Conservation (phyloP, 148 eudicot species). For the Heliosperma pusillum region DNA sequence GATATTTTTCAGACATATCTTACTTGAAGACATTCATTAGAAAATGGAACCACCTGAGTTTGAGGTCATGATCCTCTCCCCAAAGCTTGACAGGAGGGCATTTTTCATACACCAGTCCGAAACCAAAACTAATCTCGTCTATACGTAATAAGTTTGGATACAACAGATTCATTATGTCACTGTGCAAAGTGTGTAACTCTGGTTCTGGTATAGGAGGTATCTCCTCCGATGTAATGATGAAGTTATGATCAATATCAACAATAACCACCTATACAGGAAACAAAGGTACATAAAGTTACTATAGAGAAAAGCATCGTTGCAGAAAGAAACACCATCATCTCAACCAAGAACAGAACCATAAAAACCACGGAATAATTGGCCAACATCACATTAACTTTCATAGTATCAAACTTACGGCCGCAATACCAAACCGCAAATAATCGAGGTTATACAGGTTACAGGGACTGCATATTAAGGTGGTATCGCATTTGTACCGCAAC, state of each 20-base stretch:
- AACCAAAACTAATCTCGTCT: constrained; percentile 22
- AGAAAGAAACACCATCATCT: neutral
- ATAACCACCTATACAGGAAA: constrained; percentile 19
- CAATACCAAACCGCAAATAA: too few relatives aligned
- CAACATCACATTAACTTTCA: neutral
- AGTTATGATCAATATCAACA: constrained; percentile 32
- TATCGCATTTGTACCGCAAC: neutral
- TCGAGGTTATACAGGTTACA: too few relatives aligned
- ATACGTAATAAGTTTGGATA: constrained; percentile 22
- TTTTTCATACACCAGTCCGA: constrained; percentile 13
- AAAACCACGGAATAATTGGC: neutral
- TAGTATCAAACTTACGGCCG: neutral
- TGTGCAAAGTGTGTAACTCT: constrained; percentile 18
- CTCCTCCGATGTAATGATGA: constrained; percentile 25
- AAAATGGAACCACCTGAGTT: constrained; percentile 24
- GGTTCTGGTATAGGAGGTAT: constrained; percentile 30
- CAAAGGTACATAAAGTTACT: neutral
- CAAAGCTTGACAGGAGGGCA: constrained; percentile 24
- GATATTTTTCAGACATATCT: neutral
- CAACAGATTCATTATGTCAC: constrained; percentile 26
- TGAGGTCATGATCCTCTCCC: constrained; percentile 30
- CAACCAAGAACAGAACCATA: neutral
- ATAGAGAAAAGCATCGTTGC: neutral
- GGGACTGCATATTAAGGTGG: too few relatives aligned
- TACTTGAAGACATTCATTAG: neutral